Base-by-base conservation (phyloP, 2,329 filamentous ascomycete species). In the Aspergillus calidoustus region DNA sequence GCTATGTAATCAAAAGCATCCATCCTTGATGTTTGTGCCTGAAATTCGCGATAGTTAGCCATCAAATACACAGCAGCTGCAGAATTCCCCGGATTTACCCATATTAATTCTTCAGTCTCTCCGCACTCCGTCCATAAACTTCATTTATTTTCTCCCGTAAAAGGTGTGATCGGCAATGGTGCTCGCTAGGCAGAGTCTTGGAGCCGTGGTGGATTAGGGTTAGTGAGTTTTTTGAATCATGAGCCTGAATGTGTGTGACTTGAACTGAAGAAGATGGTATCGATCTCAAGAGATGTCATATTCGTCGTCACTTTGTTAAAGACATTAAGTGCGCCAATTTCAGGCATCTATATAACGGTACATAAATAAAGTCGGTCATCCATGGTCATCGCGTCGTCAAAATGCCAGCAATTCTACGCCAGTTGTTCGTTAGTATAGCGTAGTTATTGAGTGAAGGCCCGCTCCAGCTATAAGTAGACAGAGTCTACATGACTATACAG, bases 401-500 rank as follows among this genome's bases (percentile, higher is more conserved):
- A 51, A 46, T 11, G 11, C 22, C 28, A n/a, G 13, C n/a, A 13
- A 54, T 54, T n/a, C 19, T 28, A 49, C 28, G 34, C 34, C 28
- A 30, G n/a, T 25, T 52, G 31, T n/a, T 50, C 49, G 28, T 38
- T 25, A 17, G 38, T 9, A 53, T 28, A 17, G 22, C 7, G 38
- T 53, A 22, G 51, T 25, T 6, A 41, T 13, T 41, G 34, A 13
- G 34, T 15, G 11, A 13, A 5, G 47, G 19, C 47, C 17, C 6
- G 3, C 5, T 50, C 30, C 19, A 17, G 50, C 54, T 31, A 38
- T 46, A 30, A 23, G 28, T 41, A 41, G 48, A 47, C 22, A 31
- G 50, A 22, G 41, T 74, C 49, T 68, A 80, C 79, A 81, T 81
- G 57, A 80, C 69, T 54, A 78, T 70, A 62, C 79, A 81, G 56